phyloP scores from a whole-genome alignment of 108 stramenopile species.

The Pseudonitzschia pungens region DNA sequence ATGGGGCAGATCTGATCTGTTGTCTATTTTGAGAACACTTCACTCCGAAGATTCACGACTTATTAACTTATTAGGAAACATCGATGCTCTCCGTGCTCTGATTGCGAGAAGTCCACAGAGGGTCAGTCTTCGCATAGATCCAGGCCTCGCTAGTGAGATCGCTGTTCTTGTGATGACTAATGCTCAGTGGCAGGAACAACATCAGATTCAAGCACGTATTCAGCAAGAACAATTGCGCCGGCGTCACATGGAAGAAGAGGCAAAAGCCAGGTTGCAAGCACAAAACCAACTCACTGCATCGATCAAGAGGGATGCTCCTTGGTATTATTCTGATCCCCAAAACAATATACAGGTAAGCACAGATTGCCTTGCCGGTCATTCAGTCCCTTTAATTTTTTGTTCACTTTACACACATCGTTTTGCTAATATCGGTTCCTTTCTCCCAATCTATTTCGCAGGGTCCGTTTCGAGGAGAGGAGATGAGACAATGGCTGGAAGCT shows the following conservation, averaged over 20 bases:
- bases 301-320: conserved; percentile 67
- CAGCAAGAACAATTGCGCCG: conserved; percentile 70
- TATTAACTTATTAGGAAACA: conserved; percentile 64
- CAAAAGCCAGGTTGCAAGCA: conserved; percentile 38
- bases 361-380: not conserved
- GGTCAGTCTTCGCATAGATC: conserved; percentile 65
- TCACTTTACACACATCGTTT: too few relatives aligned
- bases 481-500: conserved; percentile 97
- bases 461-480: conserved; percentile 92
- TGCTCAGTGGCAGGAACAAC: conserved; percentile 67
- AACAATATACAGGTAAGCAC: conserved; percentile 79
- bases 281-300: conserved; percentile 24
- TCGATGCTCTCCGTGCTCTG: conserved; percentile 75
- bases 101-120: conserved; percentile 69
- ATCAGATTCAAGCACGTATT: conserved; percentile 45
- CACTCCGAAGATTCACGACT: conserved; percentile 84
- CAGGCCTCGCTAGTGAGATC: conserved; percentile 71
- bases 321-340: conserved; percentile 91
- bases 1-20: conserved; percentile 84
- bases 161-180: conserved; percentile 72
- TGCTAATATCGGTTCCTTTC: too few relatives aligned
- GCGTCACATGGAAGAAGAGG: conserved; percentile 39
- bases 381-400: not conserved
- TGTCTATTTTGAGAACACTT: conserved; percentile 73
- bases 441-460: conserved; percentile 55